These are phyloP conservation scores for Incumbomyces delicatus DNA, from an alignment of 2,329 filamentous ascomycete genomes.

Conservation along the genomic window DNA sequence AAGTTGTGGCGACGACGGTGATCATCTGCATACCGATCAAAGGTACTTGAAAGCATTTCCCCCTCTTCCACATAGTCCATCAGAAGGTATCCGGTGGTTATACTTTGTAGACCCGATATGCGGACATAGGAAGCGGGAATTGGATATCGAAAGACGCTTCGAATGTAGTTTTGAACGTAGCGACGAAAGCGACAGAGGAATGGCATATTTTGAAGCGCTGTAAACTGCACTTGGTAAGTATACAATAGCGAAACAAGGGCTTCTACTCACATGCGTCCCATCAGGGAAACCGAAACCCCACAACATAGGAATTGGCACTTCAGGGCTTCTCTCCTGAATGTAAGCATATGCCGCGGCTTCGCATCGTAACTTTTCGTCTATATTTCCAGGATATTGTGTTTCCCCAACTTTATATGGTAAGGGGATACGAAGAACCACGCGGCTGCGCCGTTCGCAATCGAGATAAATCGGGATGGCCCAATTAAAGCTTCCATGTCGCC, in stretches of 20 bases:
- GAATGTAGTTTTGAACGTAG: constrained; percentile 2
- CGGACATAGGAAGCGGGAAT: no score
- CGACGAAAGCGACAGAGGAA: constrained; percentile 5
- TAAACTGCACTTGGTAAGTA: constrained; percentile 1
- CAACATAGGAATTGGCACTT: constrained; percentile 21
- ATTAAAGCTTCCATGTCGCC: constrained; percentile 24
- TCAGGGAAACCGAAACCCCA: constrained; percentile 19
- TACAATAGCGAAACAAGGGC: neutral
- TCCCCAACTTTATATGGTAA: constrained; percentile 23
- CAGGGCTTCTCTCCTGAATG: constrained; percentile 22
- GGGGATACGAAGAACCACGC: constrained; percentile 19
- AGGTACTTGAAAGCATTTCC: constrained; percentile 14
- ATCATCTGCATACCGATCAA: constrained; percentile 1
- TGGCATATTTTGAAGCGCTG: constrained; percentile 6
- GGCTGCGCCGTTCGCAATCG: neutral
- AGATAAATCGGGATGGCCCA: constrained; percentile 22
- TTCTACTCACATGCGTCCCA: neutral
- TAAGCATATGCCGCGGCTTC: constrained; percentile 24
- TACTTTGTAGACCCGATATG: no score
- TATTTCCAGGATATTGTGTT: constrained; percentile 18
- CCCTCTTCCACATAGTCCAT: constrained; percentile 16
- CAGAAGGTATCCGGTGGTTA: constrained; percentile 11
- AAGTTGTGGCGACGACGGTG: constrained; percentile 16
- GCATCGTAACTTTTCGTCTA: constrained; percentile 23
- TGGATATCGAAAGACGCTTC: neutral